These are phyloP conservation scores for Cryptococcus hybrid DNA, from an alignment of 1,284 basidiomycete genomes.

Conservation along the genomic window DNA sequence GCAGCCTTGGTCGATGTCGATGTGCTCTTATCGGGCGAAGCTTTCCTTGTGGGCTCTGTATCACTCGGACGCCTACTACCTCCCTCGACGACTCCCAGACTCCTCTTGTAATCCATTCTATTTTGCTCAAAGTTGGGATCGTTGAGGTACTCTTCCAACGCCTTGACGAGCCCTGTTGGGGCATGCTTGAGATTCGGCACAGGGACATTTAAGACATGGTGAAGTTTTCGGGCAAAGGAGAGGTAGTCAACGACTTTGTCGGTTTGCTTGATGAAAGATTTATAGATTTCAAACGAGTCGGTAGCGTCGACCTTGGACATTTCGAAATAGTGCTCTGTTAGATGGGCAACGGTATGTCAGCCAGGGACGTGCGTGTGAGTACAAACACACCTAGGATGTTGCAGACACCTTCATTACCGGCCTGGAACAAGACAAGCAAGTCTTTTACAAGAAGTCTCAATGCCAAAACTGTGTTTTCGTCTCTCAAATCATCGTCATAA, in stretches of 20 bases:
- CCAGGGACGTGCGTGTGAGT: not conserved
- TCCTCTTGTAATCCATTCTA: slow-evolving; percentile 83
- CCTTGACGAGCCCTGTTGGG: slow-evolving; percentile 85
- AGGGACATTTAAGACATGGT: slow-evolving; percentile 87
- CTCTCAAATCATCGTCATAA: slow-evolving; percentile 88
- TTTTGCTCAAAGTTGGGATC: slow-evolving; percentile 97
- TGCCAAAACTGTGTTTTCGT: slow-evolving; percentile 85
- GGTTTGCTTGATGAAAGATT: slow-evolving; percentile 91
- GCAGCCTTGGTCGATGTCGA: slow-evolving; percentile 11
- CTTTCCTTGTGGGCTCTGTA: not conserved
- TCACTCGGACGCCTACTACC: slow-evolving; percentile 14
- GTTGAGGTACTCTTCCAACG: slow-evolving; percentile 92
- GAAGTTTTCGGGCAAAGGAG: slow-evolving; percentile 85
- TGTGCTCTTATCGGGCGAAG: not conserved
- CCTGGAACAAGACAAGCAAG: slow-evolving; percentile 90
- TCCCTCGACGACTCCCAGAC: slow-evolving; percentile 71
- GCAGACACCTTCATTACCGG: slow-evolving; percentile 96
- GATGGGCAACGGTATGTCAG: not conserved
- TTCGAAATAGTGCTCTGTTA: slow-evolving; percentile 94
- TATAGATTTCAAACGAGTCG: slow-evolving; percentile 84
- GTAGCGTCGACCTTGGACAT: slow-evolving; percentile 93
- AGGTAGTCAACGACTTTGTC: slow-evolving; percentile 93
- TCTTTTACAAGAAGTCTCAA: slow-evolving; percentile 97
- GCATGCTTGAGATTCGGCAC: slow-evolving; percentile 96
- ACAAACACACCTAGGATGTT: slow-evolving; percentile 74